Conservation (phyloP, 2,329 filamentous ascomycete species). For the Aureobasidium lini region DNA sequence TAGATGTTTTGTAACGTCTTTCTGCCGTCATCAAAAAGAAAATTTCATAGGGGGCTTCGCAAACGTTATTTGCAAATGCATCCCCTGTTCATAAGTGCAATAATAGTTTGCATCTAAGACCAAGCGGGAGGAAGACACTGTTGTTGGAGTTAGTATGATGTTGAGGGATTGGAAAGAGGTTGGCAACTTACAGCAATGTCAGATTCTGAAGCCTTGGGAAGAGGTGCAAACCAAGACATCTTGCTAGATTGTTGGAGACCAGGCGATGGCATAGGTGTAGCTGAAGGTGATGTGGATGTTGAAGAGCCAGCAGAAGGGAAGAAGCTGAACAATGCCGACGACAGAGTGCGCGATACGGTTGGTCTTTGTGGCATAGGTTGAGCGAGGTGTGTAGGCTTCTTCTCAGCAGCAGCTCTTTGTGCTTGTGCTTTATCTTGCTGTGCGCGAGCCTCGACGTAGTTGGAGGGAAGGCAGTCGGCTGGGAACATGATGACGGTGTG, state of each 20-base stretch:
- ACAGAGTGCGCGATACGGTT: slow-evolving; percentile 8
- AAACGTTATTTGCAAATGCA: background rate
- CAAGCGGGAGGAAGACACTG: slow-evolving; percentile 10
- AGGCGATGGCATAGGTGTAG: slow-evolving; percentile 13
- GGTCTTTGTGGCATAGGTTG: background rate
- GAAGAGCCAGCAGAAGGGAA: slow-evolving; percentile 1
- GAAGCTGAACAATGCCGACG: slow-evolving; percentile 6
- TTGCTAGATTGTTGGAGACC: slow-evolving; percentile 5
- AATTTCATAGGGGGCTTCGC: background rate
- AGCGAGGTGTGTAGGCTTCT: background rate
- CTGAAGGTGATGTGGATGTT: slow-evolving; percentile 3
- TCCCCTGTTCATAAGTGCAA: background rate
- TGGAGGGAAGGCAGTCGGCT: slow-evolving; percentile 25
- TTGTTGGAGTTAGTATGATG: background rate
- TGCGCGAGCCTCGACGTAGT: slow-evolving; percentile 27
- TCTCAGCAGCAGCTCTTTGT: background rate
- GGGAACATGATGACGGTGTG: slow-evolving; percentile 24
- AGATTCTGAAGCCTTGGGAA: slow-evolving; percentile 1
- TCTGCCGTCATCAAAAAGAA: background rate
- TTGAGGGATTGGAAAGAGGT: no score
- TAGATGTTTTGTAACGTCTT: background rate
- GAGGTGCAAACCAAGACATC: slow-evolving; percentile 12
- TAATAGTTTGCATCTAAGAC: background rate
- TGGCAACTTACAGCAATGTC: slow-evolving; percentile 5
- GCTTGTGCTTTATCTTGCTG: slow-evolving; percentile 5